Evolutionary conservation across 208 protist genomes (phyloP).

Genomic region (Acanthamoeba castellanii): DNA sequence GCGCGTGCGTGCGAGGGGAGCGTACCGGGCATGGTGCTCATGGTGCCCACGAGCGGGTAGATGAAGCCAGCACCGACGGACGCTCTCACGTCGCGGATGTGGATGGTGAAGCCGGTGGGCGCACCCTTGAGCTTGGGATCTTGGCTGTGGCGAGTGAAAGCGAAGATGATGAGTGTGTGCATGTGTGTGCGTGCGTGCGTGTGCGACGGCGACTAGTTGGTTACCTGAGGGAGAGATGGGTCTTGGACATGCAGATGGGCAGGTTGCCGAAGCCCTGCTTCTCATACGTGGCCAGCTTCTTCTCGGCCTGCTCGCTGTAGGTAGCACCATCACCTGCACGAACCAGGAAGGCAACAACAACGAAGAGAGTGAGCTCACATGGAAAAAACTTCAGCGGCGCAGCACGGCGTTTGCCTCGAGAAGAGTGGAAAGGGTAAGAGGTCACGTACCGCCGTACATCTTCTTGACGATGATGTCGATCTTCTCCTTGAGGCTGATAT

Average conservation of each 20-base stretch:
- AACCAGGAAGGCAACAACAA: background rate
- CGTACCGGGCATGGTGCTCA: slow-evolving; percentile 82
- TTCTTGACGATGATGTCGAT: slow-evolving; percentile 96
- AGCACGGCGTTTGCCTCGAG: background rate
- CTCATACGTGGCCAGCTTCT: slow-evolving; percentile 93
- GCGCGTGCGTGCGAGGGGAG: background rate
- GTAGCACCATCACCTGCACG: slow-evolving; percentile 87
- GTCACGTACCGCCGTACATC: slow-evolving; percentile 94
- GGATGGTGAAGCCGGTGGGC: slow-evolving; percentile 92
- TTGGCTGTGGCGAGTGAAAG: slow-evolving; percentile 60
- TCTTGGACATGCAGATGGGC: slow-evolving; percentile 98
- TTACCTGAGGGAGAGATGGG: slow-evolving; percentile 95
- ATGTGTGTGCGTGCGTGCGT: too few relatives aligned
- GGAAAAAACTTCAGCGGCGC: background rate
- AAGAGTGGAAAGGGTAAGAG: background rate
- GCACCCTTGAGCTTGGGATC: slow-evolving; percentile 92
- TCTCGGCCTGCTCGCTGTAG: slow-evolving; percentile 92
- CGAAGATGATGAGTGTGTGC: background rate
- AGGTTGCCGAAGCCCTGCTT: slow-evolving; percentile 88
- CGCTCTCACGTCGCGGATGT: slow-evolving; percentile 95
- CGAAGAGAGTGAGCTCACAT: background rate
- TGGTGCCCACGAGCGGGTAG: slow-evolving; percentile 94
- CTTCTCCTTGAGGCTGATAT: slow-evolving; percentile 95
- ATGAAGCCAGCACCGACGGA: slow-evolving; percentile 96
- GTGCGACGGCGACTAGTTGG: background rate